Percentiles rank a stretch among this genome's conserved stretches.
These are phyloP conservation scores for Mytilinidion resinicola DNA, from an alignment of 495 filamentous ascomycete species.

Conservation along the genomic window DNA sequence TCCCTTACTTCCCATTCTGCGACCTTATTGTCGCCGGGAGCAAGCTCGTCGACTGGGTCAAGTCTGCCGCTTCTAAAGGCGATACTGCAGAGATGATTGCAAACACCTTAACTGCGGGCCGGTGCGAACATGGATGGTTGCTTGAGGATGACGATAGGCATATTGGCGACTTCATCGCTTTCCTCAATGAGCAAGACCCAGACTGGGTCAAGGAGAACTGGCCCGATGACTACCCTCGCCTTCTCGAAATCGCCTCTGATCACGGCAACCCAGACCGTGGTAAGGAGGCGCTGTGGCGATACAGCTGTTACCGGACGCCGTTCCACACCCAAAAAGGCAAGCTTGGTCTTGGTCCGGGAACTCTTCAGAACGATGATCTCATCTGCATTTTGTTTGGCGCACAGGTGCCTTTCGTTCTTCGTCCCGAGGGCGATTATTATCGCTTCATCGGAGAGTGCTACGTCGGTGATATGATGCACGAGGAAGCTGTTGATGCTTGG, in stretches of 20 bases:
- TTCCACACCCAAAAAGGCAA: conserved; percentile 8
- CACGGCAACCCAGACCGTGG: neutral
- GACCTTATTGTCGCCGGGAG: neutral
- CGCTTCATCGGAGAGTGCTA: conserved; percentile 31
- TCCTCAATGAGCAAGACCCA: neutral
- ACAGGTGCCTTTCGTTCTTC: conserved; percentile 28
- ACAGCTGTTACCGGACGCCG: neutral
- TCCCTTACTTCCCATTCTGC: neutral
- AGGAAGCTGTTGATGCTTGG: neutral
- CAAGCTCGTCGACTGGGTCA: neutral
- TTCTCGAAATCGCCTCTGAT: neutral
- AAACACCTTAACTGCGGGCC: neutral
- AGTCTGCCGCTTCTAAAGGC: neutral
- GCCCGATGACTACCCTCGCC: neutral
- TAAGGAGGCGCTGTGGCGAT: neutral
- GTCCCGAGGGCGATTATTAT: conserved; percentile 13
- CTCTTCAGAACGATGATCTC: conserved; percentile 25
- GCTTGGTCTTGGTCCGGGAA: conserved; percentile 24
- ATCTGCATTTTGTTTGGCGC: conserved; percentile 33
- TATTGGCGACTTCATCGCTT: neutral
- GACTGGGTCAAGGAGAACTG: neutral
- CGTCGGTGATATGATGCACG: conserved; percentile 3
- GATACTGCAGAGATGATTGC: neutral
- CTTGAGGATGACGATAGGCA: neutral
- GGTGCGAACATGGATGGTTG: neutral